A percentile compares a stretch with the other conserved stretches of the same genome.
Evolutionary conservation across 345 rosid species (phyloP).

Genomic region (Salix exigua): DNA sequence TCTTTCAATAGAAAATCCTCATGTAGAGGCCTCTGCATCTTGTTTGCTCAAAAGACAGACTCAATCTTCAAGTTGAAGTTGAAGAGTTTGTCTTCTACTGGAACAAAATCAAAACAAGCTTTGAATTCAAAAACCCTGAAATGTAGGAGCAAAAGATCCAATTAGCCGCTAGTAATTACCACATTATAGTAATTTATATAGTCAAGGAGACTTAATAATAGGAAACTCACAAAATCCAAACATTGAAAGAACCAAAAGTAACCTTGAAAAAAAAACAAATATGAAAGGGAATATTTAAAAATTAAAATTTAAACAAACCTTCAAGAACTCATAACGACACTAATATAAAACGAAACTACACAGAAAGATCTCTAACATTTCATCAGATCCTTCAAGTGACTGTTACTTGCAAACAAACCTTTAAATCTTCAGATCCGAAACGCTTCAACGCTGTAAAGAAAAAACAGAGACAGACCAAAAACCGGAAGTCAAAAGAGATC

Average conservation of each 20-base stretch:
- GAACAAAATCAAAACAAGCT: conserved; percentile 3
- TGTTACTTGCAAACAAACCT: conserved; percentile 9
- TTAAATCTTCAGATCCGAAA: conserved; percentile 52
- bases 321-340: not conserved
- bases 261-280: not conserved
- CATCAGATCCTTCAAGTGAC: conserved; percentile 12
- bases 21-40: conserved; percentile 74
- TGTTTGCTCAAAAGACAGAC: conserved; percentile 17
- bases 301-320: conserved; percentile 21
- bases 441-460: conserved; percentile 16
- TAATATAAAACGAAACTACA: not conserved
- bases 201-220: conserved; percentile 19
- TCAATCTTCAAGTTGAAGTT: conserved; percentile 13
- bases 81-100: not conserved
- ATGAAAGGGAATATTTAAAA: not conserved
- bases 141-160: conserved; percentile 15
- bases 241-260: conserved; percentile 13
- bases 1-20: conserved; percentile 71
- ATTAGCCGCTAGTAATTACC: conserved; percentile 22
- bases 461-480: not conserved
- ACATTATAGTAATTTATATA: conserved; percentile 10
- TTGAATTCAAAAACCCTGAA: conserved; percentile 22
- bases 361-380: not conserved
- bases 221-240: conserved; percentile 6
- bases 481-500: not conserved